These are phyloP conservation scores for Salix suchowensis DNA, from an alignment of 345 rosid genomes.

Conservation along the genomic window DNA sequence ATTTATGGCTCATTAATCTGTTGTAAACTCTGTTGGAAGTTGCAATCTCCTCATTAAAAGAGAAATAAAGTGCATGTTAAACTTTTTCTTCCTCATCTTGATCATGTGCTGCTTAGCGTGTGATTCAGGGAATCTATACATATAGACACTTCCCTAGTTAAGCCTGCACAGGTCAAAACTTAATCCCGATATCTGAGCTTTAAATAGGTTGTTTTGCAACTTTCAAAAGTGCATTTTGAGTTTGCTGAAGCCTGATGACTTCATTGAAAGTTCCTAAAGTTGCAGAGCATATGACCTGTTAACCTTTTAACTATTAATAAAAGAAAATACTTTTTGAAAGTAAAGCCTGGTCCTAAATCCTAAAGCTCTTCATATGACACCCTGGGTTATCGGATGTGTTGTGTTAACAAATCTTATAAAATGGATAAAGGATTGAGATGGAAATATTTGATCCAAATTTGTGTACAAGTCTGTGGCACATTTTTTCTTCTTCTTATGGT, in stretches of 20 bases:
- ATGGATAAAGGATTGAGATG: no score
- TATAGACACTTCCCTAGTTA: conserved; percentile 2
- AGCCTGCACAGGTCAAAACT: background rate
- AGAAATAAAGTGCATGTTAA: background rate
- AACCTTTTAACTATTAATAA: no score
- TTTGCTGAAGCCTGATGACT: background rate
- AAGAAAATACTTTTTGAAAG: background rate
- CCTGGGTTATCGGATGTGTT: background rate
- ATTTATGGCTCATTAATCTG: background rate
- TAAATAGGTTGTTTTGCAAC: background rate
- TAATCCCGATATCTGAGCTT: background rate
- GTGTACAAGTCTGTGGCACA: no score
- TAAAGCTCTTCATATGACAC: background rate
- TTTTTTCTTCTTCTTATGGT: background rate
- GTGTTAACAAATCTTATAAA: background rate
- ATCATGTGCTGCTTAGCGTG: background rate
- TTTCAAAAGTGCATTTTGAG: background rate
- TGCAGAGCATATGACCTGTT: background rate
- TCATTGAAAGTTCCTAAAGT: background rate
- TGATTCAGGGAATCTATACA: background rate
- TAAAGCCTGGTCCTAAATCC: background rate
- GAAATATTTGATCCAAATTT: no score
- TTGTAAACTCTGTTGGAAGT: background rate
- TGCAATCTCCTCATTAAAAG: no score
- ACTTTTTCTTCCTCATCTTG: background rate